Percentiles rank a stretch among this genome's conserved stretches.
Conservation (phyloP, 805 yeast genomes). For the Wickerhamiella occidentalis region DNA sequence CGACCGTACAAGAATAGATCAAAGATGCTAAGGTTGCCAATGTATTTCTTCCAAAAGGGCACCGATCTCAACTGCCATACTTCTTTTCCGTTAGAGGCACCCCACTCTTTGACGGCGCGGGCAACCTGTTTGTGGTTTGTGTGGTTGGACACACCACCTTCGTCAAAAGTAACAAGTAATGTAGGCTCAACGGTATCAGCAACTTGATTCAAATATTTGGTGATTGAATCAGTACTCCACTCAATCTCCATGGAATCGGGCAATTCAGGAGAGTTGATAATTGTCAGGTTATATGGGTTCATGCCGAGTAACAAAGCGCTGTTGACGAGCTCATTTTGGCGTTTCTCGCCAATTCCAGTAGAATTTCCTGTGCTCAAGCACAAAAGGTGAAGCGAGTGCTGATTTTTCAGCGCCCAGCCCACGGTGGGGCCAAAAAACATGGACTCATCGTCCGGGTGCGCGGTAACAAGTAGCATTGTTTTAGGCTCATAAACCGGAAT, state of each 20-base stretch:
- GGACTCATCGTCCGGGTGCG: slow-evolving; percentile 97
- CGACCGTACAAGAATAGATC: slow-evolving; percentile 18
- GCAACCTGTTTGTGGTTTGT: slow-evolving; percentile 52
- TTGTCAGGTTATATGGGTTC: slow-evolving; percentile 28
- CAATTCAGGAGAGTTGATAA: slow-evolving; percentile 39
- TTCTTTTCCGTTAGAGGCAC: background rate
- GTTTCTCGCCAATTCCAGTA: slow-evolving; percentile 53
- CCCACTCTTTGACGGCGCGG: slow-evolving; percentile 19
- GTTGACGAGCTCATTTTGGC: slow-evolving; percentile 46
- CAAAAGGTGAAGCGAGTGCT: slow-evolving; percentile 40
- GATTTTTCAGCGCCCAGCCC: slow-evolving; percentile 30
- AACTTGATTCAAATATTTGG: slow-evolving; percentile 27
- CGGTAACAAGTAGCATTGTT: slow-evolving; percentile 43
- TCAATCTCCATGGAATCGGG: slow-evolving; percentile 54
- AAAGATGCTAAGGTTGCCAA: slow-evolving; percentile 26
- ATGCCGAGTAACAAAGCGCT: slow-evolving; percentile 48
- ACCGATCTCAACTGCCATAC: slow-evolving; percentile 28
- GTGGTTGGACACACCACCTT: slow-evolving; percentile 70
- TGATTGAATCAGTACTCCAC: slow-evolving; percentile 37
- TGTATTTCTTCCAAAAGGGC: slow-evolving; percentile 29
- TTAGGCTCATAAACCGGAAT: slow-evolving; percentile 11
- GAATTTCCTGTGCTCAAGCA: slow-evolving; percentile 73
- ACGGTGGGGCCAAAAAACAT: slow-evolving; percentile 90
- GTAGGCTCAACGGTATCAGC: slow-evolving; percentile 22
- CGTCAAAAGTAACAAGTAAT: slow-evolving; percentile 67